Percentiles rank a stretch among this genome's conserved stretches.
These are phyloP conservation scores for Aspergillus sp. DNA, from an alignment of 2,329 filamentous ascomycete species.

Conservation along the genomic window DNA sequence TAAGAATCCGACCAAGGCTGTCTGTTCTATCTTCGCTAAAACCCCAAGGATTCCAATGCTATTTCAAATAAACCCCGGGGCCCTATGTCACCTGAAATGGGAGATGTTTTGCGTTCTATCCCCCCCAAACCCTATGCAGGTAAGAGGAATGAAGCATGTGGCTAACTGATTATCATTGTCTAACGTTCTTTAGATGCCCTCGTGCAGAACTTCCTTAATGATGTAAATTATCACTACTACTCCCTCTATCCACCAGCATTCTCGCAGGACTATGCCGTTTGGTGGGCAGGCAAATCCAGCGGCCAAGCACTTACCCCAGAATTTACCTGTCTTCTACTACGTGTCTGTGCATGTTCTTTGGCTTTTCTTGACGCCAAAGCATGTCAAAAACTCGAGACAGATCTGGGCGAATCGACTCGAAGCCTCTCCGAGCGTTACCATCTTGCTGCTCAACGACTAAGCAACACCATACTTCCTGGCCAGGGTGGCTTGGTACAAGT, in stretches of 20 bases:
- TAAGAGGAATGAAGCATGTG: slow-evolving; percentile 6
- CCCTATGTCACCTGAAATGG: slow-evolving; percentile 25
- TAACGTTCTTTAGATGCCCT: slow-evolving; percentile 35
- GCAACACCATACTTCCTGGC: slow-evolving; percentile 38
- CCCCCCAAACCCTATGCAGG: slow-evolving; percentile 37
- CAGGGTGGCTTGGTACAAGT: slow-evolving; percentile 43
- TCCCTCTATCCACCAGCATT: slow-evolving; percentile 44
- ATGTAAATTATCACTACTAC: slow-evolving; percentile 45
- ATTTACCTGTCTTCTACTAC: slow-evolving; percentile 45
- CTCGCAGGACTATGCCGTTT: slow-evolving; percentile 40
- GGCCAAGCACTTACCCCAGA: slow-evolving; percentile 34
- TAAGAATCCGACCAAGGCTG: neutral
- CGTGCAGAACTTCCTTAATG: slow-evolving; percentile 43
- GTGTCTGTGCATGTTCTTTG: slow-evolving; percentile 43
- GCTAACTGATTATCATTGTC: neutral
- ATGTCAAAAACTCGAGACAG: slow-evolving; percentile 40
- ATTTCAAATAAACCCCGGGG: slow-evolving; percentile 5
- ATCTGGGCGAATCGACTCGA: slow-evolving; percentile 37
- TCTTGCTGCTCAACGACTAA: slow-evolving; percentile 39
- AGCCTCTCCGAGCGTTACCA: slow-evolving; percentile 39
- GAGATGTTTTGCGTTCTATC: slow-evolving; percentile 24
- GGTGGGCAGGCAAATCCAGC: slow-evolving; percentile 39
- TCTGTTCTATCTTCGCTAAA: neutral
- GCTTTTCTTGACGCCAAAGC: slow-evolving; percentile 37
- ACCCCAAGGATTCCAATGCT: slow-evolving; percentile 1